Evolutionary conservation across 805 yeast genomes (phyloP), one percentile per base, ranked within the genome.

Genomic region (Dipodascus albidus): DNA sequence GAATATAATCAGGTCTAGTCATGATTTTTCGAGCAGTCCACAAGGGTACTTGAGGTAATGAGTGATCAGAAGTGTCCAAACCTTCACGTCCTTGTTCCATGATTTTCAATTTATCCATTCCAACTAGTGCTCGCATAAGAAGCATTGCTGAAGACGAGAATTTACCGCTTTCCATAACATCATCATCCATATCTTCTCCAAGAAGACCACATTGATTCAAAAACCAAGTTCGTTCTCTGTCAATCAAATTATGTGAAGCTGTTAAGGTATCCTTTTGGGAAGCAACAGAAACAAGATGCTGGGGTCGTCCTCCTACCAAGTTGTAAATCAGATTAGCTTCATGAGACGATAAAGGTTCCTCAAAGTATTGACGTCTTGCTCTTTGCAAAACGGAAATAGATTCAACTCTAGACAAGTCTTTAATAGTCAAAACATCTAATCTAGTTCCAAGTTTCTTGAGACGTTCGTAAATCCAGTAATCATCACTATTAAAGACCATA

Each of bases 11-110:
- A 1, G 87, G 80, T 53, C 95, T 70, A 0, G 95, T 86, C 95
- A 87, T 87, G 53, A 87, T 77, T 63, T 86, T 93, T 50, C 91
- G 69, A 1, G 91, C 87, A 56, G 88, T 73, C 95, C 95, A 87
- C 2, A 87, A 68, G 1, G 95, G 95, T 19, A 87, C 64, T 53
- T 80, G 83, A 0, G 95, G 95, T 33, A 87, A 65, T 3, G 70
- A 67, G 59, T 83, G 87, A 57, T 76, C 78, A 3, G 56, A 55
- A 1, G 53, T 47, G 11, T 56, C 38, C 53, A 62, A 47, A 60
- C 60, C 24, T 61, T 65, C 50, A 59, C 63, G 47, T 21, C 22
- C 51, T 9, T 42, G 23, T 20, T 21, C 53, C 33, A 22, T 15
- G 23, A n/a, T 38, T 52, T 33, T 64, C 60, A 24, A 75, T 63